phyloP scores from a whole-genome alignment of 2,329 filamentous ascomycete genomes.

The Exophiala sp. region DNA sequence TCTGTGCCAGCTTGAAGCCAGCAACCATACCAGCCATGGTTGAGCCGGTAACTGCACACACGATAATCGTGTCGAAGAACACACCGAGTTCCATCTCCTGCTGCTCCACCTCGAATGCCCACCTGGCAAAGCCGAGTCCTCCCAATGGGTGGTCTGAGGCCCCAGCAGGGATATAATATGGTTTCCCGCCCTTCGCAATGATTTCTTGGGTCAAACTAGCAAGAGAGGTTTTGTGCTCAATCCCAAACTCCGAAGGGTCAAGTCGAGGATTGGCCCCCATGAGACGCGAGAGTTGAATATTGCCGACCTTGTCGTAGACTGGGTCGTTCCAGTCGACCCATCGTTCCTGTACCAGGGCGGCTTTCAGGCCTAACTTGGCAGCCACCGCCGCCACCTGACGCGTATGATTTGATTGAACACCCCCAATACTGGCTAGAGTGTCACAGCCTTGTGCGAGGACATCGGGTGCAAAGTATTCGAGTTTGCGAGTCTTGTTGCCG shows the following conservation, averaged over 20 bases:
- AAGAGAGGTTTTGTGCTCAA: conserved; percentile 61
- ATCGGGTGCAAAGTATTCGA: conserved; percentile 64
- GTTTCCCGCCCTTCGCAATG: conserved; percentile 49
- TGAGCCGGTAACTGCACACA: conserved; percentile 65
- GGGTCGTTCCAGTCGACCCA: conserved; percentile 60
- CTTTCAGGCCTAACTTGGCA: conserved; percentile 51
- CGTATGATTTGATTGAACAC: conserved; percentile 65
- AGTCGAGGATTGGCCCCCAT: conserved; percentile 61
- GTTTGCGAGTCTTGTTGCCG: conserved; percentile 63
- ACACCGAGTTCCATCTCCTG: conserved; percentile 58
- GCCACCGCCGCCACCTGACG: conserved; percentile 61
- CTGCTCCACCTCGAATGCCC: conserved; percentile 61
- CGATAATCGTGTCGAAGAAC: conserved; percentile 62
- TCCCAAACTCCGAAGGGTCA: conserved; percentile 57
- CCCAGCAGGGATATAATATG: conserved; percentile 67
- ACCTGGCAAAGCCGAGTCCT: conserved; percentile 63
- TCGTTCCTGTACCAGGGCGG: conserved; percentile 56
- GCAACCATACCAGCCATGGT: conserved; percentile 68
- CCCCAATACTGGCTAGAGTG: conserved; percentile 61
- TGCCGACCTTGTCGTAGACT: conserved; percentile 60
- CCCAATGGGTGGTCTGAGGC: conserved; percentile 65
- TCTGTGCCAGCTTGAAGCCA: conserved; percentile 61
- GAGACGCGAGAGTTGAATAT: conserved; percentile 63
- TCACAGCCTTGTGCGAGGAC: conserved; percentile 52
- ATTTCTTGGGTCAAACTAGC: conserved; percentile 51